These are phyloP conservation scores for Glycine latifolia DNA, from an alignment of 306 rosid species.

Conservation along the genomic window DNA sequence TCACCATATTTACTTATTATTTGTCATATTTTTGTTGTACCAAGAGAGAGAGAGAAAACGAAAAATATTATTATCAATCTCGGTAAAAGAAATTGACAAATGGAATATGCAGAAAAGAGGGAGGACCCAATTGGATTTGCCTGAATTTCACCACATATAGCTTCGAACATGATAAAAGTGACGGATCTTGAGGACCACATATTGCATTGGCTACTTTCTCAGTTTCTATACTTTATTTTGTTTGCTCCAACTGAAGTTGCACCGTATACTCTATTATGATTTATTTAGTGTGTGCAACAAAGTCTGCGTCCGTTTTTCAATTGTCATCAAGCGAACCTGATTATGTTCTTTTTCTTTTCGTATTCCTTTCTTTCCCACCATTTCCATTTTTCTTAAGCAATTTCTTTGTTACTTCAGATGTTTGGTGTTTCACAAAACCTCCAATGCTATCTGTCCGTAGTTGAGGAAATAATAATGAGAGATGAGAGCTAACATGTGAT, in stretches of 20 bases:
- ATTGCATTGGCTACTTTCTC: background rate
- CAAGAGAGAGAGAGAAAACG: background rate
- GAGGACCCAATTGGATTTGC: slow-evolving; percentile 68
- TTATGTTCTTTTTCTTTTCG: background rate
- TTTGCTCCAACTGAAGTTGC: no score
- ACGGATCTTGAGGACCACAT: slow-evolving; percentile 51
- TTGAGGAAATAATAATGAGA: slow-evolving; percentile 13
- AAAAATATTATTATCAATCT: background rate
- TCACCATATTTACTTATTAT: background rate
- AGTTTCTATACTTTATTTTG: background rate
- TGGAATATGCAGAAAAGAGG: slow-evolving; percentile 39
- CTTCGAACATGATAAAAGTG: slow-evolving; percentile 41
- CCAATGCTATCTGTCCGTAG: background rate
- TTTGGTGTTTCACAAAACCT: slow-evolving; percentile 9
- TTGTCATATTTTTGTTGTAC: no score
- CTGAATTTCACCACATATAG: slow-evolving; percentile 67
- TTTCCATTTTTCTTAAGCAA: slow-evolving; percentile 10
- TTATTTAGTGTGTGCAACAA: background rate
- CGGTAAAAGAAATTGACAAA: slow-evolving; percentile 33
- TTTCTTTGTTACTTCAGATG: slow-evolving; percentile 14
- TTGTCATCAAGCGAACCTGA: background rate
- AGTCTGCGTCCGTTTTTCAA: background rate
- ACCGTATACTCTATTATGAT: no score
- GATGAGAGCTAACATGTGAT: slow-evolving; percentile 38
- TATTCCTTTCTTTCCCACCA: background rate